Evolutionary conservation across 2,329 filamentous ascomycete species (phyloP).

Genomic region (Tolypocladium album): DNA sequence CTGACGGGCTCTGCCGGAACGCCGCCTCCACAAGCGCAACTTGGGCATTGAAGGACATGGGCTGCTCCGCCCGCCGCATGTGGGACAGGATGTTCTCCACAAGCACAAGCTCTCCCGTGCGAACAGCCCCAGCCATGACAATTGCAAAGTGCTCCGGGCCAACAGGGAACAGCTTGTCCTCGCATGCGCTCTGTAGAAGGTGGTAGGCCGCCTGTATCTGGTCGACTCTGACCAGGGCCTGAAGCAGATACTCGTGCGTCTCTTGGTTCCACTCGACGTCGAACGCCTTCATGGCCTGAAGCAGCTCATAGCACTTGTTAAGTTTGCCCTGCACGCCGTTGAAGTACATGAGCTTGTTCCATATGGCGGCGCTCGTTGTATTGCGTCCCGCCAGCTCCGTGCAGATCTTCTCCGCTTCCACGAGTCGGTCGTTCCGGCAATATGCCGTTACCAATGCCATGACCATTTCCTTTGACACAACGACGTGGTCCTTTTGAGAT

Average conservation of each 20-base stretch:
- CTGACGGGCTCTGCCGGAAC: constrained; percentile 11
- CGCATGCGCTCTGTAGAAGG: constrained; percentile 32
- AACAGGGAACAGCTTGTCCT: constrained; percentile 33
- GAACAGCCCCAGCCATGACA: constrained; percentile 41
- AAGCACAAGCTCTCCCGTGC: constrained; percentile 29
- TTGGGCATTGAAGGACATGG: constrained; percentile 30
- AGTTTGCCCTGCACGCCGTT: constrained; percentile 53
- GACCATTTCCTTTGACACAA: constrained; percentile 46
- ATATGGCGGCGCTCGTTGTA: constrained; percentile 50
- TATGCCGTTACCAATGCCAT: constrained; percentile 58
- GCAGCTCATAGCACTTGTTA: constrained; percentile 34
- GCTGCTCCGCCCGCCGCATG: constrained; percentile 30
- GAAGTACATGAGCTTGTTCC: constrained; percentile 67
- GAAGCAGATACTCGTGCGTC: constrained; percentile 39
- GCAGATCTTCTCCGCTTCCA: constrained; percentile 26
- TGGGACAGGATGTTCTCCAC: constrained; percentile 29
- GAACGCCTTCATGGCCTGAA: constrained; percentile 36
- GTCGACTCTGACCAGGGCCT: constrained; percentile 35
- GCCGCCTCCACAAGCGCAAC: constrained; percentile 32
- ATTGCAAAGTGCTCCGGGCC: constrained; percentile 38
- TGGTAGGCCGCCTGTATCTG: constrained; percentile 39
- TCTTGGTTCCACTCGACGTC: constrained; percentile 35
- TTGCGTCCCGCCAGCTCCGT: constrained; percentile 40
- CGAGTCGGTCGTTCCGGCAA: constrained; percentile 30
- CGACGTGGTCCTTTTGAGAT: constrained; percentile 42